These are phyloP conservation scores for Penicillium argentinense DNA, from an alignment of 495 filamentous ascomycete genomes.

Conservation along the genomic window DNA sequence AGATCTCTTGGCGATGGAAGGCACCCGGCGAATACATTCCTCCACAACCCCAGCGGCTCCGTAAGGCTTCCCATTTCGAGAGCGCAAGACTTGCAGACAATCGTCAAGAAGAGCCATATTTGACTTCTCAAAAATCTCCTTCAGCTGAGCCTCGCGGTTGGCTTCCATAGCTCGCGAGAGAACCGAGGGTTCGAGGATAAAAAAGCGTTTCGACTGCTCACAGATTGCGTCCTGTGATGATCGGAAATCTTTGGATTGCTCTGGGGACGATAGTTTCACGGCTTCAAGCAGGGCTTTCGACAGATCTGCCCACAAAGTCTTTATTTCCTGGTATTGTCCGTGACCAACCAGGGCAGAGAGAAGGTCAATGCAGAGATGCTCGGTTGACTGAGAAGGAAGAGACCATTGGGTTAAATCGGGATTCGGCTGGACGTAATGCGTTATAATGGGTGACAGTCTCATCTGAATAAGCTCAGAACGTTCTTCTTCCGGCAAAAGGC, in stretches of 20 bases:
- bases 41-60: constrained; percentile 68
- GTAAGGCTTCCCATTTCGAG: constrained; percentile 78
- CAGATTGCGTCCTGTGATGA: constrained; percentile 67
- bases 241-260: constrained; percentile 71
- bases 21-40: constrained; percentile 44
- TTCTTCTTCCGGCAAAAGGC: constrained; percentile 45
- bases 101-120: constrained; percentile 44
- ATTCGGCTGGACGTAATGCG: constrained; percentile 54
- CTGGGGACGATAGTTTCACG: constrained; percentile 69
- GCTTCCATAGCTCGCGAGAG: constrained; percentile 30
- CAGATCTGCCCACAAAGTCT: constrained; percentile 53
- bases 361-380: constrained; percentile 40
- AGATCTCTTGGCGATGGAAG: constrained; percentile 36
- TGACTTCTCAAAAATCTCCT: constrained; percentile 24
- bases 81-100: constrained; percentile 50
- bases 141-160: constrained; percentile 22
- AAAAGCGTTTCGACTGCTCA: constrained; percentile 60
- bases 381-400: constrained; percentile 39
- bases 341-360: constrained; percentile 29
- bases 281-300: constrained; percentile 56
- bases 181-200: constrained; percentile 53
- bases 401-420: constrained; percentile 50
- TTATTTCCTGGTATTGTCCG: constrained; percentile 31
- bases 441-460: constrained; percentile 56
- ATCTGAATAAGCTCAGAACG: constrained; percentile 45